Evolutionary conservation across 1,139 yeast genomes (phyloP), one percentile per base, ranked within the genome.

Genomic region (Blastobotrys raffinosifermentans): DNA sequence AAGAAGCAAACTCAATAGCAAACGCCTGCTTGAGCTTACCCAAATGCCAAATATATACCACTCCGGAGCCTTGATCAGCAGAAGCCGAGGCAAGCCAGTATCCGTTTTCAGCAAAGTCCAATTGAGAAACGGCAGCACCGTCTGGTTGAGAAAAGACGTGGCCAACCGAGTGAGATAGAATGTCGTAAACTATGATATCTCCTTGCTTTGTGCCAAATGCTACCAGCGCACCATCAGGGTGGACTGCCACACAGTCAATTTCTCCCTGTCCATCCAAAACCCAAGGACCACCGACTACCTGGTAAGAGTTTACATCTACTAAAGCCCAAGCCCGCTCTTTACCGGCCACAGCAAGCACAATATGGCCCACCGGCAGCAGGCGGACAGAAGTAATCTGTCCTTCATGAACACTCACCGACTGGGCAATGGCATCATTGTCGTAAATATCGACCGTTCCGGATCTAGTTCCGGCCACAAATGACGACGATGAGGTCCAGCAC

Each of bases 21-120:
- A 44, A 37, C n/a, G 49, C 38, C 26, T 37, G 46, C 2, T 38
- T 39, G 11, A 44, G 38, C 19, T 52, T 52, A 41, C 42, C 45
- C 33, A 41, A 56, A 46, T 51, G 52, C 59, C 54, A 47, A 17
- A 36, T 44, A 34, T 27, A 43, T 8, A 22, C 60, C 49, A 27
- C 18, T 13, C 44, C 47, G 6, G 42, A 29, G 6, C 54, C 33
- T 9, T 41, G 44, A 7, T 19, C 19, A 4, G 67, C 58, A 50
- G 62, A 31, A 2, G 45, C 41, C 5, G 55, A 48, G 3, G 52
- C 64, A 37, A 81, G 58, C 81, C 86, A 80, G 57, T 78, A 80
- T 4, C 93, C 93, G 53, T 82, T 82, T 19, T 70, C 64, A 6
- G 82, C 80, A 62, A 82, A 82, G 33, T 58, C 54, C 1, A 81